Conservation (phyloP, 2,329 filamentous ascomycete species). For the Colletotrichum tabaci region DNA sequence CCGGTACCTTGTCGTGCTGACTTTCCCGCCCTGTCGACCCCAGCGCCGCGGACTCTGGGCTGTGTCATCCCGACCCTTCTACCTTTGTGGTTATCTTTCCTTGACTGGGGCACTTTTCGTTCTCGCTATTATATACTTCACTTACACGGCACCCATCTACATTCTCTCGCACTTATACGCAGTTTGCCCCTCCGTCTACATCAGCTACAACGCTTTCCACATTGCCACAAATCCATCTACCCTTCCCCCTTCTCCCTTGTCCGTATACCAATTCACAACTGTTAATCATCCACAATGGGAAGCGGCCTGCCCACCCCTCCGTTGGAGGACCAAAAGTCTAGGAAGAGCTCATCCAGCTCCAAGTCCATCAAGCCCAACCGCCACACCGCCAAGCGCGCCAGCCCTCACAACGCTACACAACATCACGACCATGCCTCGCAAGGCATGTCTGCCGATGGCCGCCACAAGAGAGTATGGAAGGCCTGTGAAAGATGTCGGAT, state of each 20-base stretch:
- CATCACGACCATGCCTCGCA: constrained; percentile 56
- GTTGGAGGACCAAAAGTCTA: constrained; percentile 62
- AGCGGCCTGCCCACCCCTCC: constrained; percentile 67
- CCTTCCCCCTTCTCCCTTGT: neutral
- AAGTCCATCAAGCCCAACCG: constrained; percentile 66
- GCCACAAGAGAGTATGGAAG: constrained; percentile 77
- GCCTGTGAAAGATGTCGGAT: constrained; percentile 77
- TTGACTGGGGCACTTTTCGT: constrained; percentile 27
- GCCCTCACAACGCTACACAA: constrained; percentile 55
- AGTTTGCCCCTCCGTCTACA: constrained; percentile 35
- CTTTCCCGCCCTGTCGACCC: constrained; percentile 34
- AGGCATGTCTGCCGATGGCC: constrained; percentile 62
- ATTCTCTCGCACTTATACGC: constrained; percentile 27
- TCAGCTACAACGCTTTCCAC: neutral
- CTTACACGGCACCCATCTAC: constrained; percentile 35
- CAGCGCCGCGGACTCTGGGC: constrained; percentile 37
- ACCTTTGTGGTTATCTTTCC: constrained; percentile 33
- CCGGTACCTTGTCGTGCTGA: constrained; percentile 36
- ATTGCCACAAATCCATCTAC: constrained; percentile 9
- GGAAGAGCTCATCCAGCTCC: constrained; percentile 58
- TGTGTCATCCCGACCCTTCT: constrained; percentile 41
- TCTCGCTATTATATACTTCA: constrained; percentile 40
- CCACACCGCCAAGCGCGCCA: constrained; percentile 66
- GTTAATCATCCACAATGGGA: constrained; percentile 59
- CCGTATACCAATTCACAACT: constrained; percentile 6